Base-by-base conservation (phyloP, 495 filamentous ascomycete genomes). In the Endocarpon pusillum region DNA sequence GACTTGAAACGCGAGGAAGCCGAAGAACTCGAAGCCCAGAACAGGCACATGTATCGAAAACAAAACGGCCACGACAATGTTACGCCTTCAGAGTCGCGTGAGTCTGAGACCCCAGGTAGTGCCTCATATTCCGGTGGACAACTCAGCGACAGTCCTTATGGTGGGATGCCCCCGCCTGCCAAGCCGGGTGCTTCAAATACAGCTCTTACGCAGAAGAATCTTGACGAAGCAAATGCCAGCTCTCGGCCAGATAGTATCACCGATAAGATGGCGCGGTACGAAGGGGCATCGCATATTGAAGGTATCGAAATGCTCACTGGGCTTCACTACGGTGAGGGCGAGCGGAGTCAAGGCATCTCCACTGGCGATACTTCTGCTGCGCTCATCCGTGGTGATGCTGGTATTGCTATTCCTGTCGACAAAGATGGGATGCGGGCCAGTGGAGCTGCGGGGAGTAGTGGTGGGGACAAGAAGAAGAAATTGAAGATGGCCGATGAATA, bases 221-320 rank as follows among this genome's bases (percentile, higher is more conserved):
- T 85, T 0, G 82, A 92, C 43, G 75, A 80, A 36, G 74, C 73
- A 21, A 73, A 82, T 21, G 68, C 73, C 2, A 66, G 66, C n/a
- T 66, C 58, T 33, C 68, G 68, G 35, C 63, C 71, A 4, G 81
- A 91, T 41, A 79, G 73, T 31, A 82, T 81, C 33, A 62, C 71
- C 18, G 76, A 85, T 38, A 82, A 78, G 48, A 76, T 80, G 71
- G 74, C 73, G 17, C 67, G 71, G 22, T 75, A 76, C 37, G 82
- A 89, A 48, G 71, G 73, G 14, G 58, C 71, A 12, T 76, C 74
- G 3, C 79, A 84, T 44, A 71, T 84, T 27, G 81, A 94, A 45
- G 80, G 76, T 0, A 91, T 97, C 39, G 89, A 96, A 54, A 83
- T 93, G 62, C 64, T 94, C 37, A 97, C 89, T 0, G 89, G 89